A percentile compares a stretch with the other conserved stretches of the same genome.
phyloP scores from a whole-genome alignment of 768 basidiomycete genomes.

The Rhodotorula toruloides region DNA sequence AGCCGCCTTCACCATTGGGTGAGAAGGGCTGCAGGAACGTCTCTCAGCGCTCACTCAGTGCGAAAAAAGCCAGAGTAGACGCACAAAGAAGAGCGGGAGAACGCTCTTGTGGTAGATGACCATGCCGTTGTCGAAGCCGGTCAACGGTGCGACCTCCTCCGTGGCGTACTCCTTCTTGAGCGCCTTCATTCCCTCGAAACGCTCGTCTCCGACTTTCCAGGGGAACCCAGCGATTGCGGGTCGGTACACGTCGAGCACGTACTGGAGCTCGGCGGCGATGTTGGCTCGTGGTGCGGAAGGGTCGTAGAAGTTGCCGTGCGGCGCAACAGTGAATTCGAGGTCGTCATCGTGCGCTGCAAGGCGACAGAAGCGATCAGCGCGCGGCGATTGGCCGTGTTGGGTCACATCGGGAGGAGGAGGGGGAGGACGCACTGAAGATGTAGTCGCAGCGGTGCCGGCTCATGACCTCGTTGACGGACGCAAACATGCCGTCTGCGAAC shows the following conservation, averaged over 20 bases:
- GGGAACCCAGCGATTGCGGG: conserved; percentile 7
- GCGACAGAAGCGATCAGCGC: background rate
- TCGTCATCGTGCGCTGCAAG: background rate
- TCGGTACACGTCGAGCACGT: background rate
- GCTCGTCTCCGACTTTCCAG: conserved; percentile 8
- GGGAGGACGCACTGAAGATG: background rate
- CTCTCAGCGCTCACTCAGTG: background rate
- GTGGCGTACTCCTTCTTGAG: background rate
- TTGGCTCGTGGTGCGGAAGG: background rate
- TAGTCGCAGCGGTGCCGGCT: background rate
- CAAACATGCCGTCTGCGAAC: conserved; percentile 3
- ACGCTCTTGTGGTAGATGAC: background rate
- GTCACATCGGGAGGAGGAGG: background rate
- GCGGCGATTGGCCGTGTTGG: background rate
- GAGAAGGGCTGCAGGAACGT: background rate
- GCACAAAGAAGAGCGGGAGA: background rate
- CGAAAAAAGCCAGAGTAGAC: background rate
- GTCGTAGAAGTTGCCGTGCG: background rate
- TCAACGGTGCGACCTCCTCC: background rate
- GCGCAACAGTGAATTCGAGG: background rate
- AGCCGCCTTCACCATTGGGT: background rate
- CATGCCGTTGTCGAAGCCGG: background rate
- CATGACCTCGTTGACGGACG: background rate
- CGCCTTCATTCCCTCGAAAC: background rate
- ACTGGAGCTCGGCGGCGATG: background rate